Base-by-base conservation (phyloP, 2,329 filamentous ascomycete species). In the Dothistroma septosporum region DNA sequence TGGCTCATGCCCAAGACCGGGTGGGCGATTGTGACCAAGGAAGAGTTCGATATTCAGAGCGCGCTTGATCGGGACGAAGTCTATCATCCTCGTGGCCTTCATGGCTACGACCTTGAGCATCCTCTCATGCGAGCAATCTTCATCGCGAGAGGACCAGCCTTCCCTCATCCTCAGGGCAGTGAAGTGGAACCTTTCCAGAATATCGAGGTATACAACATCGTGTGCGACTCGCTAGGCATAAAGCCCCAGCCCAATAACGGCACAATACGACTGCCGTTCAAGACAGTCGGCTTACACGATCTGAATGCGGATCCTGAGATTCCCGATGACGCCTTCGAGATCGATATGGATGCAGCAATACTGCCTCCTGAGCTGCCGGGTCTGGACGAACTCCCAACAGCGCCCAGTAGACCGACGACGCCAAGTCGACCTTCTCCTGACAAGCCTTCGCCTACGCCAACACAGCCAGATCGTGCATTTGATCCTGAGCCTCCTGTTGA, bases 61-160 rank as follows among this genome's bases (percentile, higher is more conserved):
- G 90, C 84, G 0, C 81, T 86, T 63, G 80, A 82, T 57, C 85
- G 85, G 12, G 85, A 85, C 0, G 74, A 84, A 12, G 79, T 85
- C 0, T 99, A 97, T 71, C 83, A 88, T 66, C 94, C 94, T 0
- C 84, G 83, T 31, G 94, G 94, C 1, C 78, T 99, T 1, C 94
- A 99, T 72, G 94, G 94, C 1, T 99, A 97, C 72, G 94, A 99
- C 73, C 88, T 96, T 70, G 88, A 96, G 70, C 88, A 99, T 73
- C 92, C 93, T 0, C 80, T 99, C 49, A 99, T 99, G 94, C 82
- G 94, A 44, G 93, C 94, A 0, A 95, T 99, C 48, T 99, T 99
- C 69, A 82, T 97, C 53, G 94, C 94, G 1, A 82, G 91, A 44
- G 94, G 94, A 0, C 94, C 94, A 4, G 92, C 93, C 0, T 99